Evolutionary conservation across 148 eudicot genomes (phyloP).

Genomic region (Amaranthus palmeri): DNA sequence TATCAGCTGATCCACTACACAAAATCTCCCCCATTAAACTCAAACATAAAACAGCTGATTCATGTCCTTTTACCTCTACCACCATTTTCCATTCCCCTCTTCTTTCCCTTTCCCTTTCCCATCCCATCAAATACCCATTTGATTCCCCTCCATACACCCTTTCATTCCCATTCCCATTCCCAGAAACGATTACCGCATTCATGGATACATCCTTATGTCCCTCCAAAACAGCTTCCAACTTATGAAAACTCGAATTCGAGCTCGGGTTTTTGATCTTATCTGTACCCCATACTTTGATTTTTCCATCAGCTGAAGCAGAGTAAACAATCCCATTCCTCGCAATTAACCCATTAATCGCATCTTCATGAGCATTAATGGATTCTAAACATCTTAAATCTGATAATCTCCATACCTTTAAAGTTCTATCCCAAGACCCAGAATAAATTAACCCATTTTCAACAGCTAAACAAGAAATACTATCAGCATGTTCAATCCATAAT

Average conservation of each 20-base stretch:
- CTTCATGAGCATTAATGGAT: constrained; percentile 77
- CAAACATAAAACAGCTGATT: constrained; percentile 67
- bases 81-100: constrained; percentile 42
- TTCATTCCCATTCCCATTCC: constrained; percentile 18
- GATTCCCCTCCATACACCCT: constrained; percentile 66
- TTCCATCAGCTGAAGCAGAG: constrained; percentile 79
- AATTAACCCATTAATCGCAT: constrained; percentile 58
- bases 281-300: constrained; percentile 53
- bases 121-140: constrained; percentile 69
- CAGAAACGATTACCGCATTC: constrained; percentile 40
- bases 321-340: constrained; percentile 41
- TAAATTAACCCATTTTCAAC: constrained; percentile 54
- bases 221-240: constrained; percentile 38
- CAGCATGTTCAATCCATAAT: constrained; percentile 81
- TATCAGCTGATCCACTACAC: constrained; percentile 79
- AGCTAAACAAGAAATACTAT: constrained; percentile 70
- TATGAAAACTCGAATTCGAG: constrained; percentile 23
- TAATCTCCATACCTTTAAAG: constrained; percentile 69
- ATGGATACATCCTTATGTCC: constrained; percentile 60
- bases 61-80: constrained; percentile 63
- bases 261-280: constrained; percentile 5
- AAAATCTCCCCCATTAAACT: constrained; percentile 47
- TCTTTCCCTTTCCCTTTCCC: constrained; percentile 26
- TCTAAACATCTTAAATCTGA: constrained; percentile 69
- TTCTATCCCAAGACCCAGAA: constrained; percentile 92